Evolutionary conservation across 106 monocot species (phyloP).

Genomic region (Platanthera guangdongensis): DNA sequence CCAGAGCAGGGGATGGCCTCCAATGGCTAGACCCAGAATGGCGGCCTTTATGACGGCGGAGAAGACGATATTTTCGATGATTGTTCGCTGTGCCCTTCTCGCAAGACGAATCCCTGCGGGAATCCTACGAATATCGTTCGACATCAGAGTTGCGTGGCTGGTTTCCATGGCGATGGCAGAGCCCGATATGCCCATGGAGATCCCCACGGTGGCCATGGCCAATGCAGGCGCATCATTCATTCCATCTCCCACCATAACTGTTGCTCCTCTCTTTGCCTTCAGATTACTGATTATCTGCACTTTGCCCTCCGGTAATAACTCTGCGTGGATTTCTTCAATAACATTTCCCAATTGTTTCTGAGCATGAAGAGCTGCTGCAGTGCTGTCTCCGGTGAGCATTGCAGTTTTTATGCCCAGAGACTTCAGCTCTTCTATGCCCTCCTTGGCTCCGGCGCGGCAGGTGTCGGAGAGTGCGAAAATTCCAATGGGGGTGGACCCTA

Average conservation of each 20-base stretch:
- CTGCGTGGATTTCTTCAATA: conserved; percentile 59
- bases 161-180: conserved; percentile 88
- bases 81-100: conserved; percentile 41
- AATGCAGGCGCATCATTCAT: conserved; percentile 95
- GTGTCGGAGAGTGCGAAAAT: conserved; percentile 65
- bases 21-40: conserved; percentile 58
- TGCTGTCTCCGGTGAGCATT: conserved; percentile 92
- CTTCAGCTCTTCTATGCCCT: conserved; percentile 59
- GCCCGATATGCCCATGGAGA: conserved; percentile 97
- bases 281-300: conserved; percentile 51
- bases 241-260: conserved; percentile 86
- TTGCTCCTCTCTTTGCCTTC: conserved; percentile 44
- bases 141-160: conserved; percentile 87
- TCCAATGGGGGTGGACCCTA: conserved; percentile 29
- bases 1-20: conserved; percentile 80
- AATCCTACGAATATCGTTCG: conserved; percentile 78
- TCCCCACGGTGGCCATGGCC: conserved; percentile 72
- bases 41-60: conserved; percentile 51
- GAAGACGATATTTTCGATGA: conserved; percentile 65
- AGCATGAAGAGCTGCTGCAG: conserved; percentile 48
- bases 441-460: conserved; percentile 64
- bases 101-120: conserved; percentile 63
- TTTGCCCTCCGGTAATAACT: conserved; percentile 82
- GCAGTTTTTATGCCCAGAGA: conserved; percentile 50
- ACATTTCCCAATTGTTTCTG: conserved; percentile 58